phyloP scores from a whole-genome alignment of 2,329 filamentous ascomycete genomes.

The Aspergillus melleus region DNA sequence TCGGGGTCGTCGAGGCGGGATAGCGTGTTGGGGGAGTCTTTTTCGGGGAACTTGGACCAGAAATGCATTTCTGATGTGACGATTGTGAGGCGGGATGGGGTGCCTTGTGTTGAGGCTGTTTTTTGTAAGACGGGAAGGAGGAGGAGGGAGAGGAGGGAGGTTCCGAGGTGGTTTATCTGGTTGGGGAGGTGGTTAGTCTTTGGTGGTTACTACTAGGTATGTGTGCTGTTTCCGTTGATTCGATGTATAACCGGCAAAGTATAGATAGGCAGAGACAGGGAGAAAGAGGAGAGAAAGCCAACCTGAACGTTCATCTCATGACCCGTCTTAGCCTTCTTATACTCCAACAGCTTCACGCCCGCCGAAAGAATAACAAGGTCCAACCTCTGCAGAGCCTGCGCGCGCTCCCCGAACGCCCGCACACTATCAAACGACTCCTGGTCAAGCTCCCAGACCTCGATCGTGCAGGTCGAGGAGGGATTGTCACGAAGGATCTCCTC shows the following conservation, averaged over 20 bases:
- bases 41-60: slow-evolving; percentile 31
- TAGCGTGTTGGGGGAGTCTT: slow-evolving; percentile 33
- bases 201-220: too few species aligned
- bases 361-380: slow-evolving; percentile 32
- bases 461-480: slow-evolving; percentile 3
- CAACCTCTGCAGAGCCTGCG: slow-evolving; percentile 26
- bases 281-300: background rate
- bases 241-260: too few species aligned
- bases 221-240: too few species aligned
- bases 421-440: slow-evolving; percentile 28
- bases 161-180: slow-evolving; percentile 41
- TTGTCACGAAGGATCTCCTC: slow-evolving; percentile 30
- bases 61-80: slow-evolving; percentile 42
- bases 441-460: slow-evolving; percentile 30
- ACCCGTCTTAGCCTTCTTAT: background rate
- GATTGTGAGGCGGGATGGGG: slow-evolving; percentile 28
- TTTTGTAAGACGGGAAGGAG: slow-evolving; percentile 27
- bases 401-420: slow-evolving; percentile 32
- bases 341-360: slow-evolving; percentile 1
- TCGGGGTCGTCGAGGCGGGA: slow-evolving; percentile 32
- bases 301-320: background rate
- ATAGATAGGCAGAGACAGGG: too few species aligned
- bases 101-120: slow-evolving; percentile 26
- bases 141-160: slow-evolving; percentile 34
- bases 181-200: too few species aligned